phyloP scores from a whole-genome alignment of 805 yeast genomes.

The Starmerella roubikii region DNA sequence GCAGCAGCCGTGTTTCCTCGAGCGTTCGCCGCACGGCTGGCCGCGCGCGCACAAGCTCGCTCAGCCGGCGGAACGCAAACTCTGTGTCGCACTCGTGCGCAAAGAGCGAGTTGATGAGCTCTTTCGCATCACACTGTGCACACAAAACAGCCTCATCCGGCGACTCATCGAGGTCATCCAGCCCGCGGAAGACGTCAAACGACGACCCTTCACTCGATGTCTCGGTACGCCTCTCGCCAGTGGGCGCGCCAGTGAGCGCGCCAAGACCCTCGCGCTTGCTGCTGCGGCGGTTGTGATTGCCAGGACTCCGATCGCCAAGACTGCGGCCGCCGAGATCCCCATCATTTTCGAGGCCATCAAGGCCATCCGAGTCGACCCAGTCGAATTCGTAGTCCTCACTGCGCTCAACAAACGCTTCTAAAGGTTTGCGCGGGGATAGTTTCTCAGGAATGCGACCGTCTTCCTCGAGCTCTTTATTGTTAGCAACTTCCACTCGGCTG shows the following conservation, averaged over 20 bases:
- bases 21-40: slow-evolving; percentile 14
- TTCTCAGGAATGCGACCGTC: no score
- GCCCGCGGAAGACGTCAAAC: slow-evolving; percentile 30
- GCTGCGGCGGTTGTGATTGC: no score
- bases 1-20: slow-evolving; percentile 10
- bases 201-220: no score
- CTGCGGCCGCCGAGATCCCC: no score
- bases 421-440: slow-evolving; percentile 28
- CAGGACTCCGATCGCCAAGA: no score
- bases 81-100: slow-evolving; percentile 6
- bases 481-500: no score
- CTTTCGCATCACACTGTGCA: slow-evolving; percentile 18
- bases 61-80: slow-evolving; percentile 13
- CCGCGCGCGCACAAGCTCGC: slow-evolving; percentile 17
- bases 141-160: slow-evolving; percentile 14
- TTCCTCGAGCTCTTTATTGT: no score
- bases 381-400: no score
- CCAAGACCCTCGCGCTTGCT: not conserved
- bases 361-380: no score
- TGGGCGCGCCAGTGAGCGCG: not conserved
- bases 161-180: slow-evolving; percentile 29
- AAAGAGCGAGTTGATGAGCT: slow-evolving; percentile 6
- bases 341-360: no score
- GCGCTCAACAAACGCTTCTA: slow-evolving; percentile 32
- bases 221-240: not conserved